These are phyloP conservation scores for Vitis hybrid DNA, from an alignment of 177 flowering plant genomes.

Conservation along the genomic window DNA sequence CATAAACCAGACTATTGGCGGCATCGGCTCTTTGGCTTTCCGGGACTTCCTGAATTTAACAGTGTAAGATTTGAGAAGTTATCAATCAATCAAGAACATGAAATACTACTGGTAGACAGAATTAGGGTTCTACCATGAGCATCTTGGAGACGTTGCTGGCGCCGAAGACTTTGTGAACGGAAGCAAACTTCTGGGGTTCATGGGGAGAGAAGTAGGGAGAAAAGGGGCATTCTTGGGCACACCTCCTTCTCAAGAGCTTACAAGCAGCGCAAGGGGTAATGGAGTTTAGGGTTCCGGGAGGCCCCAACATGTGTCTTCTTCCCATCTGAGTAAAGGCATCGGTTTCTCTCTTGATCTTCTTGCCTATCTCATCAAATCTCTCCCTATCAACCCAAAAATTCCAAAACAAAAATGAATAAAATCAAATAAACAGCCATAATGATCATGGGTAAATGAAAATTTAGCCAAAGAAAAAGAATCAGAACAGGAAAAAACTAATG, in stretches of 20 bases:
- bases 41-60: constrained; percentile 64
- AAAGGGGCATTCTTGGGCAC: constrained; percentile 85
- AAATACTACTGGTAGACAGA: background rate
- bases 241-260: constrained; percentile 69
- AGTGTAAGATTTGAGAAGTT: background rate
- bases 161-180: constrained; percentile 87
- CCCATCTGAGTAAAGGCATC: constrained; percentile 53
- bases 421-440: background rate
- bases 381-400: constrained; percentile 37
- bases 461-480: background rate
- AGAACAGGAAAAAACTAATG: too few species aligned
- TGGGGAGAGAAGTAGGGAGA: constrained; percentile 89
- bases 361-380: constrained; percentile 69
- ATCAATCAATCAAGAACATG: background rate
- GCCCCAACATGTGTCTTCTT: constrained; percentile 61
- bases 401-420: background rate
- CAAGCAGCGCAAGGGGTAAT: constrained; percentile 86
- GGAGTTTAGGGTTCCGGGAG: constrained; percentile 64
- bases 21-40: constrained; percentile 86
- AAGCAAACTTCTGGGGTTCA: constrained; percentile 83
- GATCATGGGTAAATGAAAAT: background rate
- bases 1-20: constrained; percentile 86
- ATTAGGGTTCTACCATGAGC: constrained; percentile 53
- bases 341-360: constrained; percentile 67
- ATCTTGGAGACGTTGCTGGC: constrained; percentile 90